Evolutionary conservation across 257 asterid species (phyloP).

Genomic region (Eucommia ulmoides): DNA sequence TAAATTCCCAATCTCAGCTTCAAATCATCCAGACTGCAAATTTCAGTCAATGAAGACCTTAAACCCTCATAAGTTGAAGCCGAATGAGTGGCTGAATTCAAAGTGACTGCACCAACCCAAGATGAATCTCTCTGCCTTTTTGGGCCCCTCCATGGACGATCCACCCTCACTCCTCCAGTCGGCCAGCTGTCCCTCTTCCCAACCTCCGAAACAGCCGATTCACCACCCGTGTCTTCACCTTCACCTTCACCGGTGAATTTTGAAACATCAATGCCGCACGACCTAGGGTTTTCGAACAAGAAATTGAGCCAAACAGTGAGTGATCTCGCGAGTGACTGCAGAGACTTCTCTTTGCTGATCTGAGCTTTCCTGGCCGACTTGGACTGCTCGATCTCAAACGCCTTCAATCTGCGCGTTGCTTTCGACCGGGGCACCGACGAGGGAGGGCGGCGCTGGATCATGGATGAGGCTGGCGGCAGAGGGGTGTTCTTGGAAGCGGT

Average conservation of each 20-base stretch:
- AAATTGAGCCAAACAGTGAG: slow-evolving; percentile 90
- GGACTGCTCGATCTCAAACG: slow-evolving; percentile 70
- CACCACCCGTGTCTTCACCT: slow-evolving; percentile 12
- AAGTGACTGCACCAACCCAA: slow-evolving; percentile 33
- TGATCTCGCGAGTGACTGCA: slow-evolving; percentile 62
- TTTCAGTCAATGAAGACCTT: slow-evolving; percentile 54
- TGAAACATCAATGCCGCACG: slow-evolving; percentile 70
- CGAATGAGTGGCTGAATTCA: slow-evolving; percentile 18
- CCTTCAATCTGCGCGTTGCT: slow-evolving; percentile 55
- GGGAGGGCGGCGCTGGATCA: not conserved
- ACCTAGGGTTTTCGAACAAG: slow-evolving; percentile 59
- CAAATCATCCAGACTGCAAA: slow-evolving; percentile 87
- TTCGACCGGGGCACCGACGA: slow-evolving; percentile 39
- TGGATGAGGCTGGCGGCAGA: slow-evolving; percentile 15
- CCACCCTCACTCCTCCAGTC: slow-evolving; percentile 44
- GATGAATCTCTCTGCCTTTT: slow-evolving; percentile 61
- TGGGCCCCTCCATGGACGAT: slow-evolving; percentile 79
- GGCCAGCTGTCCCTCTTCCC: slow-evolving; percentile 69
- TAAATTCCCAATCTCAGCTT: slow-evolving; percentile 79
- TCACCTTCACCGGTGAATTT: slow-evolving; percentile 43
- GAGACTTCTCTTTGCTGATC: slow-evolving; percentile 48
- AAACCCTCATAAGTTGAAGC: slow-evolving; percentile 35
- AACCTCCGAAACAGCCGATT: slow-evolving; percentile 14
- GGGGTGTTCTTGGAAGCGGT: slow-evolving; percentile 62
- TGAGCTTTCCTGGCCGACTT: slow-evolving; percentile 76